A percentile compares a stretch with the other conserved stretches of the same genome.
Conservation (phyloP, 768 basidiomycete species). For the Pisolithus microcarpus region DNA sequence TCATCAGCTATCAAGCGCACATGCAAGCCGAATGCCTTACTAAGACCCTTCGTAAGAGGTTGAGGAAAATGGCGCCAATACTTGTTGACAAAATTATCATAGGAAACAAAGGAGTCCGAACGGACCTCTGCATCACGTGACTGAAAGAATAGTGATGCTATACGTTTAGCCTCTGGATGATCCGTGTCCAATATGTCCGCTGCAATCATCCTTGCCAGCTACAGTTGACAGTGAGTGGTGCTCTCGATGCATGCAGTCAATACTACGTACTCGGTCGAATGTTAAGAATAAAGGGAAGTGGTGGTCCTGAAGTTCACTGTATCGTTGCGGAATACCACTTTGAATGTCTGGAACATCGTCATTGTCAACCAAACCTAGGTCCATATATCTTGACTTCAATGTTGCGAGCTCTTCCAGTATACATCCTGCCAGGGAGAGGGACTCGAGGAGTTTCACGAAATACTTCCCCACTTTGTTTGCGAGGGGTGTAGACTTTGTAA, state of each 20-base stretch:
- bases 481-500: too few relatives aligned
- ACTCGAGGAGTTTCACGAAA: conserved; percentile 41
- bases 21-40: conserved; percentile 9
- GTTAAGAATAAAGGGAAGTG: conserved; percentile 68
- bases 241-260: neutral
- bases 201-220: conserved; percentile 23
- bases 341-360: conserved; percentile 29
- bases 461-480: too few relatives aligned
- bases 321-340: conserved; percentile 35
- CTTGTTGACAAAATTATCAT: conserved; percentile 33
- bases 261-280: too few relatives aligned
- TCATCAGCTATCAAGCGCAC: too few relatives aligned
- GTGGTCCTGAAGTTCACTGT: conserved; percentile 46
- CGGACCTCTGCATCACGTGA: too few relatives aligned
- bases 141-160: too few relatives aligned
- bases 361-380: conserved; percentile 27
- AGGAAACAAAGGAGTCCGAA: too few relatives aligned
- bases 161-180: neutral
- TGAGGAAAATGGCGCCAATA: conserved; percentile 55
- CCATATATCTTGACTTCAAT: conserved; percentile 14
- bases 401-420: conserved; percentile 33
- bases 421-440: conserved; percentile 32
- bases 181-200: conserved; percentile 12
- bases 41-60: neutral
- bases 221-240: neutral